Percentiles rank a stretch among this genome's conserved stretches.
phyloP scores from a whole-genome alignment of 176 grass and related monocot genomes.

The maize (Zea mays) region DNA sequence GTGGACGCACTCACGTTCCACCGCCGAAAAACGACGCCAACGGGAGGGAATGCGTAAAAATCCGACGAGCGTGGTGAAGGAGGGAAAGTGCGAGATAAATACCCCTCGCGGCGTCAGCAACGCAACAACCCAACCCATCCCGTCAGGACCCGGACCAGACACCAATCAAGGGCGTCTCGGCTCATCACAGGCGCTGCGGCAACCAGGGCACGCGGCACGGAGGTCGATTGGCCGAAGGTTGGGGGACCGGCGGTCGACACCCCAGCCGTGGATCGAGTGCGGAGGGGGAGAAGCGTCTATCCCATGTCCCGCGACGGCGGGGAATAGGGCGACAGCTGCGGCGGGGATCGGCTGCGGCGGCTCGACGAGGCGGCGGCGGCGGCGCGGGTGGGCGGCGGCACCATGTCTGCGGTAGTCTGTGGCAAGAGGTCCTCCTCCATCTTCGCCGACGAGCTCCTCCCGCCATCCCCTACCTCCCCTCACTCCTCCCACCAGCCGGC shows the following conservation, averaged over 20 bases:
- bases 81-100: slow-evolving; percentile 1
- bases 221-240: background rate
- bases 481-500: slow-evolving; percentile 38
- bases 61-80: background rate
- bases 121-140: background rate
- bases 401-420: slow-evolving; percentile 99
- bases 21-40: background rate
- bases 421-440: slow-evolving; percentile 97
- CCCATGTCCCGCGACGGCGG: slow-evolving; percentile 35
- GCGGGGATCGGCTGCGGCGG: slow-evolving; percentile 38
- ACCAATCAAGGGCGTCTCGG: too few relatives aligned
- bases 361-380: slow-evolving; percentile 39
- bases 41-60: background rate
- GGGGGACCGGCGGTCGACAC: background rate
- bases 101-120: background rate
- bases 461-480: slow-evolving; percentile 53
- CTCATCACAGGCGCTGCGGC: background rate
- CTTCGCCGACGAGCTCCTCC: slow-evolving; percentile 87
- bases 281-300: background rate
- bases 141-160: background rate
- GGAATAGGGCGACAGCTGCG: slow-evolving; percentile 37
- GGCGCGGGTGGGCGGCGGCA: slow-evolving; percentile 46
- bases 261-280: slow-evolving; percentile 9
- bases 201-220: background rate
- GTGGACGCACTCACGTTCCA: slow-evolving; percentile 9